Evolutionary conservation across 2,329 filamentous ascomycete species (phyloP), one percentile per base, ranked within the genome.

Genomic region (Sclerotinia borealis): DNA sequence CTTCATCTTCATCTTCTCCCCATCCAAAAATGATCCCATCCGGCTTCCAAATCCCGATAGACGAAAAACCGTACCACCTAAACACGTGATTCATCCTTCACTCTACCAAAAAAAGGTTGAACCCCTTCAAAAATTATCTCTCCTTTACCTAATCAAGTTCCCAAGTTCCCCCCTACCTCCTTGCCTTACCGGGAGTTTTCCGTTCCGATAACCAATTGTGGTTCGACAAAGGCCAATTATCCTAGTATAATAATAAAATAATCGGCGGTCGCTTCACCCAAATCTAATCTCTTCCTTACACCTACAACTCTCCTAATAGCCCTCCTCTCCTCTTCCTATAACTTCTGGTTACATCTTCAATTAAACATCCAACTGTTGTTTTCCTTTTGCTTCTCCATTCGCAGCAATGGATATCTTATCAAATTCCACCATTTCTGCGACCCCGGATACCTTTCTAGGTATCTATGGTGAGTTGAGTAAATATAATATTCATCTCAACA

Each of bases 401-500:
- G 19, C n/a, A 56, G 39, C 39, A 31, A 56, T 56, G 55, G 63
- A 66, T 34, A 11, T 70, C 55, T 52, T 70, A 49, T 66, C 67
- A 9, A 74, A 73, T 69, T 63, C 71, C 36, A 73, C 72, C 54
- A 34, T 67, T 15, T 49, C 72, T 47, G 64, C 67, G n/a, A 52
- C 68, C 49, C 70, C 72, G 15, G 71, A 69, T 10, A 73, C 72
- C 63, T 85, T 85, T 74, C 77, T 84, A 47, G 79, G 77, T 69
- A 83, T 88, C 67, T 81, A 85, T 72, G 83, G 87, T 68, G 84
- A 87, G 74, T 81, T 88, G 27, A 80, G 83, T 73, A 86, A 86
- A 75, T 83, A 85, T 82, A 95, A 96, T 84, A 84, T 96, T 49
- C 71, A 74, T 64, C 86, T 99, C 74, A 97, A 92, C 78, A 82